Evolutionary conservation across 2,329 filamentous ascomycete genomes (phyloP).

Genomic region (Pseudocercospora vitis): DNA sequence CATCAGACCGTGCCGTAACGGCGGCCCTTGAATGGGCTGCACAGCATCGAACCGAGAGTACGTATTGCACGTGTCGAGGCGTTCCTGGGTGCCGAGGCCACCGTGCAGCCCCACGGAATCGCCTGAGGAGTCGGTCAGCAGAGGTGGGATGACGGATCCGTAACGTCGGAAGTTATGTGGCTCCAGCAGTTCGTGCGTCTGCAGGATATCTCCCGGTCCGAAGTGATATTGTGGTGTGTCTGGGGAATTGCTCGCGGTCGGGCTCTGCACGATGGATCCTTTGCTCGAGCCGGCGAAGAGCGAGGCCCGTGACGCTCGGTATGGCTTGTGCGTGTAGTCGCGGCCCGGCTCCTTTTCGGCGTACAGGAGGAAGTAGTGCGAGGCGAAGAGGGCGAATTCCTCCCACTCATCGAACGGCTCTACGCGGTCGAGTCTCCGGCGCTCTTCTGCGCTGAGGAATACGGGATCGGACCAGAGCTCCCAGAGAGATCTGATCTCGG

Average conservation of each 20-base stretch:
- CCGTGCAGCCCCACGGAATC: constrained; percentile 44
- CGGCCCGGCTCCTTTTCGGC: constrained; percentile 52
- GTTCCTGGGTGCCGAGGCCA: constrained; percentile 50
- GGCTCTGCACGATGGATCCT: constrained; percentile 24
- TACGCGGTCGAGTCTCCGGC: constrained; percentile 63
- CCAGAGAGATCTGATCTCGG: constrained; percentile 72
- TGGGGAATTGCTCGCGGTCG: constrained; percentile 19
- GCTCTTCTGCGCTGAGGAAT: constrained; percentile 63
- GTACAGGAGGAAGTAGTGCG: constrained; percentile 78
- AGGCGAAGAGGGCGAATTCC: constrained; percentile 80
- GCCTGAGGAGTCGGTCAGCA: constrained; percentile 28
- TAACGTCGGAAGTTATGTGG: constrained; percentile 41
- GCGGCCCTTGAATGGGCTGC: constrained; percentile 30
- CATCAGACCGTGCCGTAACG: constrained; percentile 51
- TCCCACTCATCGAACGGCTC: constrained; percentile 97
- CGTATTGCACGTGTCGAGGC: constrained; percentile 50
- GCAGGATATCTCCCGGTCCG: constrained; percentile 27
- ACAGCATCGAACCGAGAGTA: constrained; percentile 38
- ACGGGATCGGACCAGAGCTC: constrained; percentile 71
- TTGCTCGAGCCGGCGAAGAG: constrained; percentile 27
- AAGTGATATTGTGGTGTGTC: constrained; percentile 30
- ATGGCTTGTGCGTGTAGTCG: constrained; percentile 29
- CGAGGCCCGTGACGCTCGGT: constrained; percentile 28
- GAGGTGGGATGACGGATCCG: constrained; percentile 40
- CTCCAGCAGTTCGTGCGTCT: constrained; percentile 32